Percentiles rank a stretch among this genome's conserved stretches.
Conservation (phyloP, 106 monocot genomes). For the Narthecium ossifragum region DNA sequence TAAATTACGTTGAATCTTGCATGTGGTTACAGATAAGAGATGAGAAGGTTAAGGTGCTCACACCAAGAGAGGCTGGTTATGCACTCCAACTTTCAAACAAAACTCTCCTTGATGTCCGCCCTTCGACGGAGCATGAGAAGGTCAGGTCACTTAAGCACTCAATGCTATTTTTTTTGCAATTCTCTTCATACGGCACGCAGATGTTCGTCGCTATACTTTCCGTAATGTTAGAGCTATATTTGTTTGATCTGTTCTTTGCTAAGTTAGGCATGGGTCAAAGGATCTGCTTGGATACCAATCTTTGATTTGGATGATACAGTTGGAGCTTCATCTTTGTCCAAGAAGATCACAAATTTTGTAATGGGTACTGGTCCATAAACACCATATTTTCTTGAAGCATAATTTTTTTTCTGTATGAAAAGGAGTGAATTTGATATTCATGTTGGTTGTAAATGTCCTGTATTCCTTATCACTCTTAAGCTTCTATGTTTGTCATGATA, state of each 20-base stretch:
- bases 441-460: too few relatives aligned
- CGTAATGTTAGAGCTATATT: neutral
- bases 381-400: neutral
- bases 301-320: conserved; percentile 61
- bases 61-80: conserved; percentile 98
- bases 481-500: too few relatives aligned
- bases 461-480: too few relatives aligned
- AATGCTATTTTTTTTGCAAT: neutral
- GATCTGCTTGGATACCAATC: conserved; percentile 94
- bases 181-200: neutral
- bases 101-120: conserved; percentile 86
- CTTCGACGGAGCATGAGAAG: conserved; percentile 71
- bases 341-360: conserved; percentile 65
- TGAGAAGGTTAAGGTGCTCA: conserved; percentile 76
- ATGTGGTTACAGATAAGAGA: conserved; percentile 69
- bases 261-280: conserved; percentile 84
- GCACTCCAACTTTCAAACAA: conserved; percentile 81
- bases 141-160: conserved; percentile 14
- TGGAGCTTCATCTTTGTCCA: conserved; percentile 46
- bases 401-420: neutral
- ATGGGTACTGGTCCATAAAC: conserved; percentile 60
- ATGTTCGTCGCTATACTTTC: neutral
- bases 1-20: too few relatives aligned
- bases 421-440: neutral
- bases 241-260: neutral